phyloP scores from a whole-genome alignment of 2,329 filamentous ascomycete genomes.

The Botrytis byssoidea region DNA sequence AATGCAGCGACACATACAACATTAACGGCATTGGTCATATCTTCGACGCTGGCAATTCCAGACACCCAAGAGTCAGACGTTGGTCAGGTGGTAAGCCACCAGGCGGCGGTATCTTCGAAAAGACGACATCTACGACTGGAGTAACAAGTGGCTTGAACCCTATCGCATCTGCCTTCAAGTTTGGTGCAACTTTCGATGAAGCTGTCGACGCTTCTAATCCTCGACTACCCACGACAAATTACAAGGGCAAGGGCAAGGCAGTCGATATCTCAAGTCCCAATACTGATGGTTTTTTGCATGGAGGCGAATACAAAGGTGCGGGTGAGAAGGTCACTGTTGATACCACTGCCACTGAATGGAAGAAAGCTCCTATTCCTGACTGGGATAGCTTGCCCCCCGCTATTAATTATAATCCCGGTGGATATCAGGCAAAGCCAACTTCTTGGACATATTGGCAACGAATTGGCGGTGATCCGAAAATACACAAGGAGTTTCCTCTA shows the following conservation, averaged over 20 bases:
- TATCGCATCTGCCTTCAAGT: not conserved
- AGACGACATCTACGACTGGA: not conserved
- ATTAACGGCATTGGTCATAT: not conserved
- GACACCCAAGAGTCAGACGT: slow-evolving; percentile 10
- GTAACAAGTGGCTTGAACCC: not conserved
- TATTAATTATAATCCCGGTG: slow-evolving; percentile 11
- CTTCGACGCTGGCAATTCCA: not conserved
- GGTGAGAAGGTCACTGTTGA: not conserved
- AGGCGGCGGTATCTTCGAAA: slow-evolving; percentile 14
- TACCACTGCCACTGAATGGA: not conserved
- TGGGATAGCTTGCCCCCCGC: slow-evolving; percentile 9
- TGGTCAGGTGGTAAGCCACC: slow-evolving; percentile 9
- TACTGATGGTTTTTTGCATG: not conserved
- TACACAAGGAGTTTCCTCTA: slow-evolving; percentile 17
- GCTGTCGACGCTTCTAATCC: not conserved
- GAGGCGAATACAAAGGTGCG: not conserved
- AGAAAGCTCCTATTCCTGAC: slow-evolving; percentile 13
- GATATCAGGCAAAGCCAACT: slow-evolving; percentile 9
- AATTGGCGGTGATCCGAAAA: slow-evolving; percentile 19
- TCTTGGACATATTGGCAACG: slow-evolving; percentile 21
- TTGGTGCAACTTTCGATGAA: slow-evolving; percentile 8
- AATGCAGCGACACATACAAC: not conserved
- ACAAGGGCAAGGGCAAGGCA: not conserved
- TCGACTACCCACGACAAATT: not conserved
- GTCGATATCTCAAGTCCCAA: not conserved